phyloP scores from a whole-genome alignment of 2,329 filamentous ascomycete genomes.

The Cercospora beticola region DNA sequence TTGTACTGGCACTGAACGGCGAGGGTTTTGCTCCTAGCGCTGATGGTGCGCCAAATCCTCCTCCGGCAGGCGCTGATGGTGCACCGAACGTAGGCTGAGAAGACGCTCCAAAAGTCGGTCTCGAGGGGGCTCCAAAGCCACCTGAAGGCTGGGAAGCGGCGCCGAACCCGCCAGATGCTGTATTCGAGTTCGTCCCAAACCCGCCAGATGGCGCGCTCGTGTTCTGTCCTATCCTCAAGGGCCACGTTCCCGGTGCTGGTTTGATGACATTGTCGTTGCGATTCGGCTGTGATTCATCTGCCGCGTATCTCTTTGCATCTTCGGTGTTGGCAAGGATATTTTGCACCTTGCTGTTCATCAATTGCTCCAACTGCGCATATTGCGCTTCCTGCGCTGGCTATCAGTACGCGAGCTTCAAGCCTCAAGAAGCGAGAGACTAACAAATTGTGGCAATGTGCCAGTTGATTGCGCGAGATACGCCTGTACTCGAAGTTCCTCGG shows the following conservation, averaged over 20 bases:
- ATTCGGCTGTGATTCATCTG: conserved; percentile 7
- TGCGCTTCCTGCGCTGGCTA: not conserved
- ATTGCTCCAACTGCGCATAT: conserved; percentile 5
- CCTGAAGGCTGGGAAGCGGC: conserved; percentile 1
- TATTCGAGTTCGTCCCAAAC: not conserved
- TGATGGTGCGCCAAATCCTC: conserved; percentile 39
- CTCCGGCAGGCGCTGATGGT: conserved; percentile 21
- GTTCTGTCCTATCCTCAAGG: not conserved
- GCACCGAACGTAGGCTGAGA: conserved; percentile 20
- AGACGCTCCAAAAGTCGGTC: too few relatives aligned
- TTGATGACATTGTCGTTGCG: conserved; percentile 9
- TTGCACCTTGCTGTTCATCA: conserved; percentile 7
- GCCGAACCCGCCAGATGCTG: conserved; percentile 21
- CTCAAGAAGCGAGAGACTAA: not conserved
- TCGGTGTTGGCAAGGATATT: conserved; percentile 9
- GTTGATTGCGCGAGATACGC: conserved; percentile 66
- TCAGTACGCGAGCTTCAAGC: not conserved
- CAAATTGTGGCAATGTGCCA: conserved; percentile 49
- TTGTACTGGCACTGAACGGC: not conserved
- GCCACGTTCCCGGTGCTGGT: not conserved
- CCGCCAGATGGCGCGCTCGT: not conserved
- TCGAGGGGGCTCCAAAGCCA: too few relatives aligned
- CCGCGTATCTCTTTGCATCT: conserved; percentile 3
- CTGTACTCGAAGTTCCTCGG: conserved; percentile 76
- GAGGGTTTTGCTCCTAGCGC: conserved; percentile 8